phyloP scores from a whole-genome alignment of 2,329 filamentous ascomycete species.

The Tolypocladium paradoxum region DNA sequence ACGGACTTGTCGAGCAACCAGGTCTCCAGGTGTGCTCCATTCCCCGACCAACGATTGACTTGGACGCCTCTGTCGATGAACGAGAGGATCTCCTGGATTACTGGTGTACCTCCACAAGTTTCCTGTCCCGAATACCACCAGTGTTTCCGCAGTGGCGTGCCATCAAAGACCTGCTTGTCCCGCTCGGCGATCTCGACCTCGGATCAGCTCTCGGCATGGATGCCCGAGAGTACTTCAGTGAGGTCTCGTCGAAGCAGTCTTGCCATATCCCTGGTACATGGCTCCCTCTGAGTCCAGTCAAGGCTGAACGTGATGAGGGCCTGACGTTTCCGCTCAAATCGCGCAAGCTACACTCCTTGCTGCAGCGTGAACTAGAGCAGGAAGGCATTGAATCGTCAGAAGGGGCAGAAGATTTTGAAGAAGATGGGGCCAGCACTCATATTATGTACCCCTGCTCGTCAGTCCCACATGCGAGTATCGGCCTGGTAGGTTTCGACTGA shows the following conservation, averaged over 20 bases:
- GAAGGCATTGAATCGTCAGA: constrained; percentile 7
- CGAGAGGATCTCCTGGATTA: neutral
- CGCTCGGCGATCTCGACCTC: constrained; percentile 13
- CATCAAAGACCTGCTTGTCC: constrained; percentile 7
- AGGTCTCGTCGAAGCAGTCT: constrained; percentile 8
- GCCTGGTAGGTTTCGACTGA: neutral
- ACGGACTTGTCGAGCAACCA: constrained; percentile 12
- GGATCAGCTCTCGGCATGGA: constrained; percentile 12
- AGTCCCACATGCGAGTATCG: neutral
- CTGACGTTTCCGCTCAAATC: constrained; percentile 13
- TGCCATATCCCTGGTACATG: constrained; percentile 14
- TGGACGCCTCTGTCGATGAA: constrained; percentile 2
- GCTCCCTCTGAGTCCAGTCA: constrained; percentile 17
- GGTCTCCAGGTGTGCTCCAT: constrained; percentile 8
- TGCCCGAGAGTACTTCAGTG: constrained; percentile 8
- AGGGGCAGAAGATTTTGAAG: neutral
- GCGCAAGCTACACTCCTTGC: constrained; percentile 11
- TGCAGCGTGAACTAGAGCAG: constrained; percentile 15
- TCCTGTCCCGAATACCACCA: neutral
- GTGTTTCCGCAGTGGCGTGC: neutral
- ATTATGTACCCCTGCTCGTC: neutral
- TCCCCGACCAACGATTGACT: constrained; percentile 5
- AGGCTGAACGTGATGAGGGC: constrained; percentile 15
- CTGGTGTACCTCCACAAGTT: neutral
- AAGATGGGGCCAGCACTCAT: neutral